phyloP scores from a whole-genome alignment of 1,139 yeast species.

The Candida pseudoviswanathii region DNA sequence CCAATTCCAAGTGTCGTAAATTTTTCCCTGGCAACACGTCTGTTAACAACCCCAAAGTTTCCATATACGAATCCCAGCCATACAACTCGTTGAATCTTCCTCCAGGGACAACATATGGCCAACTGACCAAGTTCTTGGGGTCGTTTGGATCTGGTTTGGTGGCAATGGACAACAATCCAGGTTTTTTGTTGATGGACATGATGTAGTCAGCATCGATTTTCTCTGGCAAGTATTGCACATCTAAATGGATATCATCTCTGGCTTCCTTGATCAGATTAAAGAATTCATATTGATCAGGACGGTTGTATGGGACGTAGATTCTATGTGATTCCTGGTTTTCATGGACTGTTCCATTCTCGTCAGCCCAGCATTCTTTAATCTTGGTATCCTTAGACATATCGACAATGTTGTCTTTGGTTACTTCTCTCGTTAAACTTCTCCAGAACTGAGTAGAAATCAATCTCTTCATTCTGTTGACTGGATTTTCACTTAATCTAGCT shows the following conservation, averaged over 20 bases:
- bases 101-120: constrained; percentile 95
- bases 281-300: constrained; percentile 74
- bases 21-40: constrained; percentile 56
- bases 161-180: constrained; percentile 86
- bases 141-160: constrained; percentile 55
- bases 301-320: constrained; percentile 73
- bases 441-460: constrained; percentile 80
- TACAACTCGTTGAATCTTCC: constrained; percentile 95
- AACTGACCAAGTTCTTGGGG: constrained; percentile 57
- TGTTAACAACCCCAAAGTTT: constrained; percentile 76
- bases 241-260: constrained; percentile 62
- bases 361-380: constrained; percentile 57
- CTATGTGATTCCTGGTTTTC: constrained; percentile 56
- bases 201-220: constrained; percentile 69
- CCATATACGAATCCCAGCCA: constrained; percentile 99
- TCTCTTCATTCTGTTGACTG: constrained; percentile 76
- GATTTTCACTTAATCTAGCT: constrained; percentile 82
- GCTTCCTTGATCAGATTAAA: constrained; percentile 55
- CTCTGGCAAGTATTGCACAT: constrained; percentile 73
- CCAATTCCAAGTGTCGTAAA: constrained; percentile 48
- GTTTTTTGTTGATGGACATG: constrained; percentile 73
- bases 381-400: constrained; percentile 84
- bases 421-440: constrained; percentile 73
- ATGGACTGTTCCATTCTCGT: constrained; percentile 34
- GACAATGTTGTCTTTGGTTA: constrained; percentile 61